Base-by-base conservation (phyloP, 805 yeast species). In the Candida insectorum region DNA sequence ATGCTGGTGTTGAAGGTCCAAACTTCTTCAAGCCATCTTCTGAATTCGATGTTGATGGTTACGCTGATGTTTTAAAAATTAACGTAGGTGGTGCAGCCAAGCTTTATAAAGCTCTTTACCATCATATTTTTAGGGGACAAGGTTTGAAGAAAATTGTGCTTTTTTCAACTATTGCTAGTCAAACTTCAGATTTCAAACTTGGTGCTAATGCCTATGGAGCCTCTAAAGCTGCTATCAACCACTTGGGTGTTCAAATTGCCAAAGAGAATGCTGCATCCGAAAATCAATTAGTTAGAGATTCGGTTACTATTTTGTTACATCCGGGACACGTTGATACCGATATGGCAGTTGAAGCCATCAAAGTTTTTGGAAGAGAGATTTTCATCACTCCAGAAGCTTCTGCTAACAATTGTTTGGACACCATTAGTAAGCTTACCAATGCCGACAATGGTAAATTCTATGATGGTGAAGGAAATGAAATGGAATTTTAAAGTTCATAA, bases 301-400 rank as follows among this genome's bases (percentile, higher is more conserved):
- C 46, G 4, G 54, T 54, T n/a, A 35, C 52, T 8, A 8, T 34
- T 5, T 48, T 52, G 8, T 38, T 55, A 17, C 56, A 54, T 26
- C 64, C 65, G 6, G 71, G 72, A 24, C 21, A 51, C 11, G 71
- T 65, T 12, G 7, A 33, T 11, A 57, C 63, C 16, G 69, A 63
- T 29, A 57, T 56, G 62, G 56, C 23, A 14, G 13, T 43, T 55
- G 15, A 44, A 20, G 19, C 23, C 7, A 13, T 8, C 7, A 13
- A 13, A 12, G 16, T 29, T 13, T 15, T 15, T 21, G 23, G 3
- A 17, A 10, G n/a, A n/a, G n/a, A 26, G 4, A 10, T 13, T 16
- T 26, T 4, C 16, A 14, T 28, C 8, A 10, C 27, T 17, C 35
- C 40, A 12, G 36, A 24, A 3, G 30, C 23, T 11, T 21, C 33